A percentile compares a stretch with the other conserved stretches of the same genome.
These are phyloP conservation scores for Holtermannia corniformis DNA, from an alignment of 768 basidiomycete genomes.

Conservation along the genomic window DNA sequence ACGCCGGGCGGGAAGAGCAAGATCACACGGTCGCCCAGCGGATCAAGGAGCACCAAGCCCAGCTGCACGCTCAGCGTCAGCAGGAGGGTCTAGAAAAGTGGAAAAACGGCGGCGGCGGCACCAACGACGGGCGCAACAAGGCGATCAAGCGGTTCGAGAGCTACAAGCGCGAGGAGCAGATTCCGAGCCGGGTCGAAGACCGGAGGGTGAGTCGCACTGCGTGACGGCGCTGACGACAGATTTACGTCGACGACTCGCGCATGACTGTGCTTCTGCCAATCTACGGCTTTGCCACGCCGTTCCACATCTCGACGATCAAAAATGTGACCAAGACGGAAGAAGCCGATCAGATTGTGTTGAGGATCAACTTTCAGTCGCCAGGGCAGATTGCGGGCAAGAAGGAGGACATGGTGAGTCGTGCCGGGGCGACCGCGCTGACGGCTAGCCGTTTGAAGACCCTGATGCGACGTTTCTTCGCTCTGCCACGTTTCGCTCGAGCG, in stretches of 20 bases:
- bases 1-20: constrained; percentile 67
- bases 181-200: constrained; percentile 73
- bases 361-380: constrained; percentile 97
- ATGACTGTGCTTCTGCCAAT: constrained; percentile 85
- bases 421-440: no score
- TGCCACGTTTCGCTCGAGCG: constrained; percentile 82
- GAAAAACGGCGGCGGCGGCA: constrained; percentile 67
- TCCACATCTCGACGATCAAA: constrained; percentile 97
- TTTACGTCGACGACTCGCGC: constrained; percentile 80
- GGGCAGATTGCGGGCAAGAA: constrained; percentile 96
- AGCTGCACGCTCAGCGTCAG: constrained; percentile 68
- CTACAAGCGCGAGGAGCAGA: constrained; percentile 84
- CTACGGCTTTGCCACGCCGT: constrained; percentile 89
- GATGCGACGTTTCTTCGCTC: constrained; percentile 94
- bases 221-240: constrained; percentile 46
- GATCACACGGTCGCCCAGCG: constrained; percentile 66
- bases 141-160: constrained; percentile 93
- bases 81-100: constrained; percentile 70
- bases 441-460: constrained; percentile 67
- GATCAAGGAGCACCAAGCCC: constrained; percentile 77
- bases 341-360: constrained; percentile 82
- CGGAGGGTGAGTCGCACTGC: constrained; percentile 54
- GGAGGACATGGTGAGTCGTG: constrained; percentile 88
- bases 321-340: constrained; percentile 97
- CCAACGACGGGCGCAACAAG: constrained; percentile 75